Evolutionary conservation across 495 filamentous ascomycete species (phyloP).

Genomic region (Penicillium nucicola): DNA sequence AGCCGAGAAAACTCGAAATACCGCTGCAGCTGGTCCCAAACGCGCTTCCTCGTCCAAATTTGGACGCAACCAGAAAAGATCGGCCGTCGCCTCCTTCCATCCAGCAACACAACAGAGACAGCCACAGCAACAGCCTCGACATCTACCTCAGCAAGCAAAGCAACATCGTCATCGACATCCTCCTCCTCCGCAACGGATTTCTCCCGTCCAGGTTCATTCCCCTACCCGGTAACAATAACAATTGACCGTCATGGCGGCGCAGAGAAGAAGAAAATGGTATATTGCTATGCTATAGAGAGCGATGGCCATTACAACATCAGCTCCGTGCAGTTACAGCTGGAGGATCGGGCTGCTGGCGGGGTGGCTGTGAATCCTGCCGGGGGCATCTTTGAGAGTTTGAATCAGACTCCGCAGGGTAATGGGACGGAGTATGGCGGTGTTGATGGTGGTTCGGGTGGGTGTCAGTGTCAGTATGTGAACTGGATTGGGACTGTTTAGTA

Average conservation of each 20-base stretch:
- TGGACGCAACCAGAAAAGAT: conserved; percentile 63
- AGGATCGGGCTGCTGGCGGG: conserved; percentile 59
- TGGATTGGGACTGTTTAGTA: conserved; percentile 32
- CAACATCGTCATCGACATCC: conserved; percentile 28
- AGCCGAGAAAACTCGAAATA: conserved; percentile 56
- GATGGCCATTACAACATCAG: conserved; percentile 50
- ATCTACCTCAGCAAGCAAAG: conserved; percentile 8
- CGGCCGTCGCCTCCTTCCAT: conserved; percentile 42
- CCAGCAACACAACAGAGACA: conserved; percentile 6
- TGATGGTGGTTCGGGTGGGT: conserved; percentile 73
- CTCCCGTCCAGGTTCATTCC: conserved; percentile 69
- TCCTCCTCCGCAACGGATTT: conserved; percentile 52
- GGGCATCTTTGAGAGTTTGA: conserved; percentile 39
- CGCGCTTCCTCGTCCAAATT: conserved; percentile 84
- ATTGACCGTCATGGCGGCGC: conserved; percentile 77
- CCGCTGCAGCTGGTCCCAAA: conserved; percentile 77
- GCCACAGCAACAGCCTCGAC: conserved; percentile 15
- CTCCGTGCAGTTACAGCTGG: conserved; percentile 52
- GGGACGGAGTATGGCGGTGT: conserved; percentile 50
- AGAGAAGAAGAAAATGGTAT: conserved; percentile 60
- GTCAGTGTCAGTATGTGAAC: conserved; percentile 72
- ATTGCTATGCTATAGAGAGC: conserved; percentile 59
- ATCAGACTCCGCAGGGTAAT: conserved; percentile 14
- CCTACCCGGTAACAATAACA: conserved; percentile 80
- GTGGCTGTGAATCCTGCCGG: conserved; percentile 55